Evolutionary conservation across 192 early-diverging fungal genomes (phyloP).

Genomic region (Obelidium mucronatum): DNA sequence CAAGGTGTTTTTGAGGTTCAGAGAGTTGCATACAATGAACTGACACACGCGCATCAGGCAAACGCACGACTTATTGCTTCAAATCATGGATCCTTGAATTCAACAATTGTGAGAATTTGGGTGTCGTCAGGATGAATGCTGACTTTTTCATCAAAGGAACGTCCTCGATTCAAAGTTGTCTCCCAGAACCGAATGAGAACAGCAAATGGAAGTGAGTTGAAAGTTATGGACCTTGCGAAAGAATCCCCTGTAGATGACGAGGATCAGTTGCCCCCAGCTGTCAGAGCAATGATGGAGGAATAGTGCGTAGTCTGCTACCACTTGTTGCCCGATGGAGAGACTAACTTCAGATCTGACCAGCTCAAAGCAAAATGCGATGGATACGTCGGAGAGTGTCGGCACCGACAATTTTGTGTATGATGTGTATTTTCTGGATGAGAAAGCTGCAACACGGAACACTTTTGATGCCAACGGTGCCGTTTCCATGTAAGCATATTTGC

Average conservation of each 20-base stretch:
- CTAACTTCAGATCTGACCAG: background rate
- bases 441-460: background rate
- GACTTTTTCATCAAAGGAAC: background rate
- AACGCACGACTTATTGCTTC: background rate
- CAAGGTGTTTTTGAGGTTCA: background rate
- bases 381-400: background rate
- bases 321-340: background rate
- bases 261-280: constrained; percentile 1
- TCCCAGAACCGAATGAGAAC: constrained; percentile 20
- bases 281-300: constrained; percentile 20
- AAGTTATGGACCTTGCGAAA: constrained; percentile 13
- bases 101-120: background rate
- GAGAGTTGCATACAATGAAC: background rate
- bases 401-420: constrained; percentile 7
- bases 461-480: constrained; percentile 1
- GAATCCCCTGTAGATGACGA: background rate
- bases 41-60: background rate
- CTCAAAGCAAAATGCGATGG: background rate
- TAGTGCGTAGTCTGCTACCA: background rate
- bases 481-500: background rate
- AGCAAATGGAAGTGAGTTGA: constrained; percentile 16
- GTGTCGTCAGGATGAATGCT: background rate
- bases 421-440: constrained; percentile 17
- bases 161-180: constrained; percentile 17
- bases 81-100: background rate